phyloP scores from a whole-genome alignment of 495 filamentous ascomycete species.

The Zalerion maritima region DNA sequence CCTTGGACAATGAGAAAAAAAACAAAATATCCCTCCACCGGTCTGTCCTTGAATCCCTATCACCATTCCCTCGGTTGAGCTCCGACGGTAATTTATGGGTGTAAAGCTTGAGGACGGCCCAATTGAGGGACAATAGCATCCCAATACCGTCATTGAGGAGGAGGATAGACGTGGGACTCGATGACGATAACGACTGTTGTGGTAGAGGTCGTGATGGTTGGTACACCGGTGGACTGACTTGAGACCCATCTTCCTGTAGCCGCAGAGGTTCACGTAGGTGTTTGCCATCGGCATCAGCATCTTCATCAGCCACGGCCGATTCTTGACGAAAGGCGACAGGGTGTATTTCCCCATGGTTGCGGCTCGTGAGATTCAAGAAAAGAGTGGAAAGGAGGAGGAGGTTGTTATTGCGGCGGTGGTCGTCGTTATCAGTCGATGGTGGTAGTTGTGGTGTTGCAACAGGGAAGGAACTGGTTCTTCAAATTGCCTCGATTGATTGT shows the following conservation, averaged over 20 bases:
- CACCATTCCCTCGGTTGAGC: no score
- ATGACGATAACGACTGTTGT: no score
- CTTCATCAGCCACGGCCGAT: conserved; percentile 70
- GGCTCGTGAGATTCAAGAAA: conserved; percentile 4
- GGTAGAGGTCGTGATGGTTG: no score
- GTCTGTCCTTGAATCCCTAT: no score
- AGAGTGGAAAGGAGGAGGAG: background rate
- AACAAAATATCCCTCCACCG: no score
- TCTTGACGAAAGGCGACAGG: conserved; percentile 54
- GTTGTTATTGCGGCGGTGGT: conserved; percentile 2
- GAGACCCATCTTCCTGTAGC: conserved; percentile 87
- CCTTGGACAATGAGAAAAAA: no score
- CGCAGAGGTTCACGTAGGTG: conserved; percentile 74
- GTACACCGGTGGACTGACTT: conserved; percentile 43
- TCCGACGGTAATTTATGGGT: no score
- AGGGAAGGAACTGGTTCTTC: conserved; percentile 7
- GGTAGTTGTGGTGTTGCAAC: conserved; percentile 8
- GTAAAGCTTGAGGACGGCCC: no score
- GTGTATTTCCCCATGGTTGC: conserved; percentile 58
- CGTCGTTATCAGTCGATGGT: conserved; percentile 5
- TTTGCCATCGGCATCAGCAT: conserved; percentile 63
- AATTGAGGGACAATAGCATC: no score
- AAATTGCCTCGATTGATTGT: conserved; percentile 13
- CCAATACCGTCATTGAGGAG: no score
- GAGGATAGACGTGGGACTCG: no score